phyloP scores from a whole-genome alignment of 2,329 filamentous ascomycete genomes.

The Colletotrichum lentis region DNA sequence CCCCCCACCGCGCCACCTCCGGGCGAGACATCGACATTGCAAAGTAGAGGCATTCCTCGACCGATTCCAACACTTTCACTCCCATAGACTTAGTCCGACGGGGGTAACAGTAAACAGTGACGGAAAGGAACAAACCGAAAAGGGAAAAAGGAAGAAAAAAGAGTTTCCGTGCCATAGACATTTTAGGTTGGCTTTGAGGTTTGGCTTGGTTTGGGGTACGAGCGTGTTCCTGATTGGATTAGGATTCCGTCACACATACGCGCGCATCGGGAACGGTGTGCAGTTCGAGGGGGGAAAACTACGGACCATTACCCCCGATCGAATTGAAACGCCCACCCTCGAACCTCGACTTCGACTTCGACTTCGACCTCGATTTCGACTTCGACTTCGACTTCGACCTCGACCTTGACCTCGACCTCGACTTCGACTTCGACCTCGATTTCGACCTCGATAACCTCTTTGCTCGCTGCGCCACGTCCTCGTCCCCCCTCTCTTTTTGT shows the following conservation, averaged over 20 bases:
- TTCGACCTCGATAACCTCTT: slow-evolving; percentile 31
- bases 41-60: slow-evolving; percentile 24
- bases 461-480: slow-evolving; percentile 29
- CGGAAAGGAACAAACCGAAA: neutral
- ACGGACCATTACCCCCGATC: slow-evolving; percentile 16
- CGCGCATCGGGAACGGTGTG: too few relatives aligned
- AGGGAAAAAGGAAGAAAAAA: neutral
- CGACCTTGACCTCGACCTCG: slow-evolving; percentile 14
- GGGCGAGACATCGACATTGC: slow-evolving; percentile 17
- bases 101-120: too few relatives aligned
- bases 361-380: slow-evolving; percentile 17
- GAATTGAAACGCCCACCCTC: slow-evolving; percentile 12
- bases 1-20: slow-evolving; percentile 1
- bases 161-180: slow-evolving; percentile 28
- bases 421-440: slow-evolving; percentile 6
- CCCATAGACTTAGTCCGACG: slow-evolving; percentile 7
- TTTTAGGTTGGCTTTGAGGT: slow-evolving; percentile 34
- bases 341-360: slow-evolving; percentile 10
- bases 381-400: neutral
- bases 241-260: neutral
- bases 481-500: slow-evolving; percentile 21
- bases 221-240: slow-evolving; percentile 32
- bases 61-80: slow-evolving; percentile 18
- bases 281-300: neutral
- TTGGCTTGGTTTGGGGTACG: slow-evolving; percentile 26